Evolutionary conservation across 768 basidiomycete genomes (phyloP).

Genomic region (Punctularia strigosozonata): DNA sequence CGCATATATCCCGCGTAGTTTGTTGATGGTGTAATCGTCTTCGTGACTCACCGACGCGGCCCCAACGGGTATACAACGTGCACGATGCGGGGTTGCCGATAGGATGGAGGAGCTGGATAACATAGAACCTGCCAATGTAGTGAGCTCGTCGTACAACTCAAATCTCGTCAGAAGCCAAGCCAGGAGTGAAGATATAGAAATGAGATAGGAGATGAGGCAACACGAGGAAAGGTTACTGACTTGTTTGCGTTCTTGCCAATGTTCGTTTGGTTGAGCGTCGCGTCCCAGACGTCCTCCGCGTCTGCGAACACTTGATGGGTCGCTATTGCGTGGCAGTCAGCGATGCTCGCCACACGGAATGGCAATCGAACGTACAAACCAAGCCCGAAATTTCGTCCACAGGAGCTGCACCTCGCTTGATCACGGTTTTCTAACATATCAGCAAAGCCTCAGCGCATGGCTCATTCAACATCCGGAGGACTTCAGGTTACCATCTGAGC

Average conservation of each 20-base stretch:
- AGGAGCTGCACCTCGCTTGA: conserved; percentile 45
- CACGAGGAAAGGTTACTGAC: conserved; percentile 15
- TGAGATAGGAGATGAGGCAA: background rate
- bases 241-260: conserved; percentile 34
- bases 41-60: conserved; percentile 53
- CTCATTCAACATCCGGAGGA: background rate
- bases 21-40: no score
- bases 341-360: background rate
- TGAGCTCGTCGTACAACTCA: no score
- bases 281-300: conserved; percentile 37
- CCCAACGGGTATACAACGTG: conserved; percentile 43
- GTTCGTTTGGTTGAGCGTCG: conserved; percentile 52
- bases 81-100: conserved; percentile 24
- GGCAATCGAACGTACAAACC: conserved; percentile 27
- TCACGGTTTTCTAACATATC: conserved; percentile 24
- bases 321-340: conserved; percentile 16
- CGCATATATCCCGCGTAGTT: no score
- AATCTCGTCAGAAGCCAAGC: no score
- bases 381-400: conserved; percentile 35
- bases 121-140: conserved; percentile 47
- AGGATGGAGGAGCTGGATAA: conserved; percentile 43
- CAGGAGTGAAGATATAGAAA: background rate
- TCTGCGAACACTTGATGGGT: conserved; percentile 40
- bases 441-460: background rate
- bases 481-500: background rate